phyloP scores from a whole-genome alignment of 2,329 filamentous ascomycete species.

The Phaeosphaeria sp. region DNA sequence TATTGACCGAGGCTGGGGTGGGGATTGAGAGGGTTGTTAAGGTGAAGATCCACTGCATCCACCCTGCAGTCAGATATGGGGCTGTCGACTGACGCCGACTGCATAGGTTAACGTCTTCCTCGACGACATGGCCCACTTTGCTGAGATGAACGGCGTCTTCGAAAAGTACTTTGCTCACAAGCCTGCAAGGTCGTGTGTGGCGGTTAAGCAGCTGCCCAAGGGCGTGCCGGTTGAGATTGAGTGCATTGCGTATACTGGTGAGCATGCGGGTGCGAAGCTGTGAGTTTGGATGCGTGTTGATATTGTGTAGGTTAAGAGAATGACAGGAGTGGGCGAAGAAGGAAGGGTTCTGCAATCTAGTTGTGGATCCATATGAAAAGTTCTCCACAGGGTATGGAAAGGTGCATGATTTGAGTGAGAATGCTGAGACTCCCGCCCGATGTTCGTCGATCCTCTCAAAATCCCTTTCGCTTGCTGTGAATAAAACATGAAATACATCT shows the following conservation, averaged over 20 bases:
- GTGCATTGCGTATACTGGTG: constrained; percentile 70
- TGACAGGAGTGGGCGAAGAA: background rate
- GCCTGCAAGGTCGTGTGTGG: constrained; percentile 88
- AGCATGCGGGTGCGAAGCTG: constrained; percentile 25
- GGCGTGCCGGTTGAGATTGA: constrained; percentile 90
- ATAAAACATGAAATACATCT: no score
- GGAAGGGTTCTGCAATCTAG: background rate
- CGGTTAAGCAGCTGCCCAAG: constrained; percentile 87
- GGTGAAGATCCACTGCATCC: constrained; percentile 53
- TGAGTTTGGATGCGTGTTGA: constrained; percentile 20
- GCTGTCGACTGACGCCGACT: background rate
- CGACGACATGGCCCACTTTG: constrained; percentile 89
- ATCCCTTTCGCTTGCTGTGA: no score
- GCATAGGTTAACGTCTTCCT: constrained; percentile 74
- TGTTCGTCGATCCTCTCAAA: no score
- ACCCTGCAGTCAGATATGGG: background rate
- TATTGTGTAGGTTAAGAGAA: constrained; percentile 14
- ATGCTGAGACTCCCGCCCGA: no score
- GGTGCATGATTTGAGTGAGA: no score
- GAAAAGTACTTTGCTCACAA: constrained; percentile 82
- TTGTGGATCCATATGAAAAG: no score
- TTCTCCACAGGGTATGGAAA: no score
- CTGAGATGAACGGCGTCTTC: constrained; percentile 85
- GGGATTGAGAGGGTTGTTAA: constrained; percentile 84
- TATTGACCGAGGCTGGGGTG: constrained; percentile 82